Conservation (phyloP, 1,284 basidiomycete species). For the Mrakiaceae sp. region DNA sequence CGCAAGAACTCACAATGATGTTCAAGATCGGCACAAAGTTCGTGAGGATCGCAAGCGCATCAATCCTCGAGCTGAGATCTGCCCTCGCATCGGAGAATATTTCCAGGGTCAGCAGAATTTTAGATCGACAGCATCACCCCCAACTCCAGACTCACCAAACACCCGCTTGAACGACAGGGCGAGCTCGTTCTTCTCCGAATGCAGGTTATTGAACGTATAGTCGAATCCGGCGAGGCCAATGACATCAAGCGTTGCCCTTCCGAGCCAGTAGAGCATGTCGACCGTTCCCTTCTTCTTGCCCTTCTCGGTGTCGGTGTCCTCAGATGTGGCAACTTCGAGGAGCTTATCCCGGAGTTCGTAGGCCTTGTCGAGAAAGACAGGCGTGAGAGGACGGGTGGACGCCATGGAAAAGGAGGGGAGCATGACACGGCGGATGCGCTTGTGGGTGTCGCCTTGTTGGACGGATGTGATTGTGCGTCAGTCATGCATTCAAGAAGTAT, state of each 20-base stretch:
- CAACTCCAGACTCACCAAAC: constrained; percentile 42
- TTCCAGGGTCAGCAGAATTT: background rate
- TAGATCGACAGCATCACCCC: background rate
- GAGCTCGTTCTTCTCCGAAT: constrained; percentile 43
- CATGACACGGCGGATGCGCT: constrained; percentile 21
- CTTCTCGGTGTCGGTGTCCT: constrained; percentile 18
- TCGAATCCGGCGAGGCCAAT: constrained; percentile 60
- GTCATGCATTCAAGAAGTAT: background rate
- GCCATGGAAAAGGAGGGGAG: constrained; percentile 35
- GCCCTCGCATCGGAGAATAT: background rate
- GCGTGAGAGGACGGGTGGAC: constrained; percentile 36
- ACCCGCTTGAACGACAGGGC: constrained; percentile 46
- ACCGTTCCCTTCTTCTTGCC: constrained; percentile 28
- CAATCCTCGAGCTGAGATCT: constrained; percentile 8
- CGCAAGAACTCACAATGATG: background rate
- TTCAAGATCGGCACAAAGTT: constrained; percentile 18
- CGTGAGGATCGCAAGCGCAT: constrained; percentile 13
- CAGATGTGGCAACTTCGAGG: constrained; percentile 18
- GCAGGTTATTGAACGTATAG: constrained; percentile 45
- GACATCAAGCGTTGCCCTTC: constrained; percentile 54
- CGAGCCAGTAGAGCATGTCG: constrained; percentile 52
- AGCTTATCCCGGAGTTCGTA: constrained; percentile 9
- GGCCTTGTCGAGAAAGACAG: constrained; percentile 40
- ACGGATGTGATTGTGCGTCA: background rate
- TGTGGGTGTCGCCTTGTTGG: constrained; percentile 7